A percentile compares a stretch with the other conserved stretches of the same genome.
phyloP scores from a whole-genome alignment of 352 stramenopile species.

The Globisporangium acanthophoron region DNA sequence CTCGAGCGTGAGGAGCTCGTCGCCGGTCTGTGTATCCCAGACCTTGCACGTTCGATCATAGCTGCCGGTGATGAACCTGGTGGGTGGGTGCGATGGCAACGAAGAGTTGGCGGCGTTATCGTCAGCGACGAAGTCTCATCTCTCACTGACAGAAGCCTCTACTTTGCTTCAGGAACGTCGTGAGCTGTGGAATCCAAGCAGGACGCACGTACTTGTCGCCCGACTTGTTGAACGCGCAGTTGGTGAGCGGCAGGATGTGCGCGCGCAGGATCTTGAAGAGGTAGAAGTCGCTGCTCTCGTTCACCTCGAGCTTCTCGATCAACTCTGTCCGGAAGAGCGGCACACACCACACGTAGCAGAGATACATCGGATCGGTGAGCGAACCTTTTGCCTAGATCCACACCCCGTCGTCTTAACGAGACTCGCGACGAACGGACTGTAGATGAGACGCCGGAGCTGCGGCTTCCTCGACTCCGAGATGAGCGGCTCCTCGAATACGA shows the following conservation, averaged over 20 bases:
- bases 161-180: background rate
- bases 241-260: constrained; percentile 94
- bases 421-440: constrained; percentile 50
- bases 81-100: too few species aligned
- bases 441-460: constrained; percentile 91
- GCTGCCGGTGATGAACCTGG: constrained; percentile 93
- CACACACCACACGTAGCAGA: background rate
- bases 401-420: background rate
- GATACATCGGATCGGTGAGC: too few species aligned
- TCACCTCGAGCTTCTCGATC: constrained; percentile 93
- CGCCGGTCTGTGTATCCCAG: constrained; percentile 93
- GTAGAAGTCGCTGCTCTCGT: constrained; percentile 94
- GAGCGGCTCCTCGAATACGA: constrained; percentile 93
- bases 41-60: constrained; percentile 95
- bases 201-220: constrained; percentile 83
- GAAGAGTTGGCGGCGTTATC: too few species aligned
- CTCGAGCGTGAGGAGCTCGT: constrained; percentile 92
- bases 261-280: constrained; percentile 95
- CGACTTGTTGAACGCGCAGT: constrained; percentile 96
- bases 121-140: too few species aligned
- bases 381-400: too few species aligned
- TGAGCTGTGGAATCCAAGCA: background rate
- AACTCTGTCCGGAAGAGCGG: constrained; percentile 52
- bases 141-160: too few species aligned
- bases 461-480: constrained; percentile 92